Evolutionary conservation across 2,329 filamentous ascomycete species (phyloP), one percentile per base, ranked within the genome.

Genomic region (Scedosporium aurantiacum): DNA sequence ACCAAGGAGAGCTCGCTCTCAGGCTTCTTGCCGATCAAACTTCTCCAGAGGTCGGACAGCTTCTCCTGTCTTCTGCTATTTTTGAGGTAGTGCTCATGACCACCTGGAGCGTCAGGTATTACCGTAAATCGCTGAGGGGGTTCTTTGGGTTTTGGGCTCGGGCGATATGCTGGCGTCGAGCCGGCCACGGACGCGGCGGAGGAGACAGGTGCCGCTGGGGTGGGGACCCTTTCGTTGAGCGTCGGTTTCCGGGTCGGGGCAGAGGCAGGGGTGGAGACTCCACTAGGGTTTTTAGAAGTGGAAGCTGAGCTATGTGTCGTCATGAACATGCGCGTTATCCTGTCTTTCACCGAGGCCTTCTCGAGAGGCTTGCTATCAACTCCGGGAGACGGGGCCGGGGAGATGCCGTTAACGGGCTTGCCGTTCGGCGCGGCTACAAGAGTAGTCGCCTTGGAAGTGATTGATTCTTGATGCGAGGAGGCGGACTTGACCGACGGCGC

Each of bases 1-100:
- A 97, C 94, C 61, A 99, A 82, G 6, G 93, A 97, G 55, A 97
- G 78, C 66, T 95, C 91, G 70, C 90, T 85, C 64, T 94, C 89
- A 28, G 86, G 80, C 75, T 90, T 92, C 74, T 89, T 91, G 65
- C 90, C 91, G 60, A 97, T 82, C 67, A 97, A 83, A 67, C 88
- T 87, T 67, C 91, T 88, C 74, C 96, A 88, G 85, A 97, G 90
- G 72, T 95, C 91, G 21, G 89, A 88, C 61, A 99, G 80, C 76
- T 97, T 97, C 75, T 99, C 93, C 73, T 99, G 93, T 62, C 94
- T 85, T 71, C 90, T 91, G 63, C 90, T 89, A 64, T 90, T 92
- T 76, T 90, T 94, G 65, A 99, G 84, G 68, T 90, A 85, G 72
- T 99, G 94, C 68, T 89, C 87, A 70, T 99, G 94, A 41, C 85